Evolutionary conservation across 768 basidiomycete genomes (phyloP).

Genomic region (Phlebiopsis flavidoalba): DNA sequence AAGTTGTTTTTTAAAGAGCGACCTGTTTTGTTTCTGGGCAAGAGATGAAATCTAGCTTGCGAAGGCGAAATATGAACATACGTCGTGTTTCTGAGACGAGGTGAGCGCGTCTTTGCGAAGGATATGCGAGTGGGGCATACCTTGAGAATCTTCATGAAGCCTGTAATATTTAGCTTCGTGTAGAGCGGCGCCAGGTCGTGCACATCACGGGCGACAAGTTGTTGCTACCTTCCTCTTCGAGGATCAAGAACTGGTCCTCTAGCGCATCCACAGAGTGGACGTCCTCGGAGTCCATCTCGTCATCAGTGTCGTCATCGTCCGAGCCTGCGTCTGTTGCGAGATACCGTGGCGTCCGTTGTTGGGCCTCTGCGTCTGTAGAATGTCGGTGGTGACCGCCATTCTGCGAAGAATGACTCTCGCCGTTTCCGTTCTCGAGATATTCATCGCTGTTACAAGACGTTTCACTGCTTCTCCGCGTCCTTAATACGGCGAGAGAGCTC

Average conservation of each 20-base stretch:
- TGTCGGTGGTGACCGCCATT: slow-evolving; percentile 15
- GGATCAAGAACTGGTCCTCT: slow-evolving; percentile 78
- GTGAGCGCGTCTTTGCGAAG: not conserved
- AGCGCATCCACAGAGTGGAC: slow-evolving; percentile 65
- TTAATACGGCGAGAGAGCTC: slow-evolving; percentile 81
- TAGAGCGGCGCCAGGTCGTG: slow-evolving; percentile 87
- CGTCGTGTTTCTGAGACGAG: slow-evolving; percentile 80
- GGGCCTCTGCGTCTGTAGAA: slow-evolving; percentile 47
- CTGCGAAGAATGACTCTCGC: slow-evolving; percentile 11
- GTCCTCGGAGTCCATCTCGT: slow-evolving; percentile 41
- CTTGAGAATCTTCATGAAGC: slow-evolving; percentile 98
- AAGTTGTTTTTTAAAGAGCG: slow-evolving; percentile 77
- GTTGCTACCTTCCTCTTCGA: slow-evolving; percentile 95
- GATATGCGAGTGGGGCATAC: slow-evolving; percentile 30
- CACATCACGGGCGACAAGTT: slow-evolving; percentile 85
- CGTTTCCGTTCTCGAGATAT: slow-evolving; percentile 10
- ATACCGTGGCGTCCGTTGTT: slow-evolving; percentile 34
- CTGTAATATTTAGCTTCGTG: slow-evolving; percentile 97
- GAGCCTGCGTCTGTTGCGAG: slow-evolving; percentile 61
- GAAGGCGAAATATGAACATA: slow-evolving; percentile 28
- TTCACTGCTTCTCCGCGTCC: slow-evolving; percentile 80
- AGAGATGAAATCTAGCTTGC: not conserved
- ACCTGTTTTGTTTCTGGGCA: slow-evolving; percentile 86
- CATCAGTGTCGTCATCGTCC: slow-evolving; percentile 52
- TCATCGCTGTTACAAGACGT: slow-evolving; percentile 67